Conservation (phyloP, 805 yeast species). For the Debaryomyces castellii region DNA sequence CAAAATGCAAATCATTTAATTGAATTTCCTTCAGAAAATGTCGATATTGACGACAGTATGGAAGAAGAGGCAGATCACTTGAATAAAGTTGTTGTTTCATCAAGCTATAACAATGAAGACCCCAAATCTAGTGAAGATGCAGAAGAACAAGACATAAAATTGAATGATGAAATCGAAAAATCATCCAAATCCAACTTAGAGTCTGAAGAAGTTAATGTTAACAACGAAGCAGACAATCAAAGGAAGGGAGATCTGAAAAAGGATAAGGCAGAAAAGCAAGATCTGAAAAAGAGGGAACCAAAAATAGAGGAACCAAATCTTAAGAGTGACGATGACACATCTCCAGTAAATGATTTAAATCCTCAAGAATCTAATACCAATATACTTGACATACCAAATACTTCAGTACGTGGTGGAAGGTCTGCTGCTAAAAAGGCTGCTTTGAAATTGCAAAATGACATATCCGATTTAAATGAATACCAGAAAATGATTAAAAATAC, state of each 20-base stretch:
- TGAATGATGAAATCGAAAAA: neutral
- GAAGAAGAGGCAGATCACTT: constrained; percentile 19
- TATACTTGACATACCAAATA: neutral
- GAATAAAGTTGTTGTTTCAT: neutral
- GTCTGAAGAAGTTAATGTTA: too few species aligned
- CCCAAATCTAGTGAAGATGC: neutral
- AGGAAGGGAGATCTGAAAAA: neutral
- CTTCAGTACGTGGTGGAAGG: constrained; percentile 27
- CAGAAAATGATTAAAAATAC: constrained; percentile 50
- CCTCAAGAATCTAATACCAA: neutral
- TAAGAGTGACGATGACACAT: constrained; percentile 5
- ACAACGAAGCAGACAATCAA: neutral
- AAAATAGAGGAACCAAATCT: neutral
- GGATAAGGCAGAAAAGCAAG: too few species aligned
- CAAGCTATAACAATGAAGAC: neutral
- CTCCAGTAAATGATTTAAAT: neutral
- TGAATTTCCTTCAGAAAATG: constrained; percentile 12
- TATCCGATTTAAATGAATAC: constrained; percentile 65
- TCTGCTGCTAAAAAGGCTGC: constrained; percentile 71
- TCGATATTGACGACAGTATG: constrained; percentile 28
- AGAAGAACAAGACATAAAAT: too few species aligned
- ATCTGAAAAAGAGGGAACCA: constrained; percentile 2
- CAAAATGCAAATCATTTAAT: constrained; percentile 34
- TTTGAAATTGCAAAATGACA: constrained; percentile 61
- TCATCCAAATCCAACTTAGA: too few species aligned